Conservation (phyloP, 176 grass and related monocot genomes). For the Ensete glaucum region DNA sequence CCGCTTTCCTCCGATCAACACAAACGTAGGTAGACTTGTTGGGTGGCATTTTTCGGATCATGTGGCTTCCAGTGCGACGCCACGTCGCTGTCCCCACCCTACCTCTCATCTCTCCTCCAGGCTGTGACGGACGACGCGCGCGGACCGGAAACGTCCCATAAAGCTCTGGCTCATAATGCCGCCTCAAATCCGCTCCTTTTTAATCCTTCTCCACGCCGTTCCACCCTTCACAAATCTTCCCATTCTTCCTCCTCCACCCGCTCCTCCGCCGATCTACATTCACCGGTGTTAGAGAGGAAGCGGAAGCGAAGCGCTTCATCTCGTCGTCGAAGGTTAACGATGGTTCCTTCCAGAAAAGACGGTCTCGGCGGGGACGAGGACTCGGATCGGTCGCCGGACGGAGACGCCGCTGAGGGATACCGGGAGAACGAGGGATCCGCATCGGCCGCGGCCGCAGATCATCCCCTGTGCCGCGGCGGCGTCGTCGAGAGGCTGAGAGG, state of each 20-base stretch:
- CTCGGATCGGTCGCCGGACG: constrained; percentile 13
- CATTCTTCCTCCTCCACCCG: background rate
- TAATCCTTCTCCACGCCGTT: background rate
- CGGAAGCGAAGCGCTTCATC: background rate
- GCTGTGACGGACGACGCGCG: background rate
- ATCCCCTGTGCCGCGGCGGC: background rate
- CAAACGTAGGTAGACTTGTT: no score
- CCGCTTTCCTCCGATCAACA: no score
- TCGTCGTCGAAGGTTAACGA: background rate
- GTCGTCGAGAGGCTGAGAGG: constrained; percentile 5
- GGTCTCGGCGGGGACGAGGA: background rate
- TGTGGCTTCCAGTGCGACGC: background rate
- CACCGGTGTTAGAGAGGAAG: no score
- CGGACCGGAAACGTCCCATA: background rate
- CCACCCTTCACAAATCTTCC: background rate
- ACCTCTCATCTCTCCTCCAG: background rate
- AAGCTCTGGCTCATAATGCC: background rate
- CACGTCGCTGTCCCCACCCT: background rate
- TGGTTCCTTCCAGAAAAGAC: constrained; percentile 21
- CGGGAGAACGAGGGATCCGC: background rate
- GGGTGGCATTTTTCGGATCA: no score
- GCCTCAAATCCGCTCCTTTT: background rate
- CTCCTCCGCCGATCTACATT: background rate
- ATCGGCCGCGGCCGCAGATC: background rate
- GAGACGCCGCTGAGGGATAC: constrained; percentile 2